Percentiles rank a stretch among this genome's conserved stretches.
Evolutionary conservation across 768 basidiomycete genomes (phyloP).

Genomic region (Xanthoconium purpureum): DNA sequence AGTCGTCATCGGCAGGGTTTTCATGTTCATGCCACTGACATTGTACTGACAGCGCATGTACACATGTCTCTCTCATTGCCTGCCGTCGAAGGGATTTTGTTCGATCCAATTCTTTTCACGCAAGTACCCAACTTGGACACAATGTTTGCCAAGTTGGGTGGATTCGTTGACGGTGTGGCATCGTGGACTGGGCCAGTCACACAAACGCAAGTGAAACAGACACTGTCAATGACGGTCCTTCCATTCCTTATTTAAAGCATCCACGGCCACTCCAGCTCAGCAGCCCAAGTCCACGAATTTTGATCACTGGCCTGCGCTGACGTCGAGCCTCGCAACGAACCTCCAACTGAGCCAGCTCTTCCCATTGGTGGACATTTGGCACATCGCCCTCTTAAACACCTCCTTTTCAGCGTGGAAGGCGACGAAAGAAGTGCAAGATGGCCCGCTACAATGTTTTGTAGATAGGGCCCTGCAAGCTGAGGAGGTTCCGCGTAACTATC

Average conservation of each 20-base stretch:
- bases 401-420: slow-evolving; percentile 52
- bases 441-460: slow-evolving; percentile 47
- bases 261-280: slow-evolving; percentile 31
- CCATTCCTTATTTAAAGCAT: slow-evolving; percentile 68
- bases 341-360: slow-evolving; percentile 63
- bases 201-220: slow-evolving; percentile 44
- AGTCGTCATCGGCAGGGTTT: slow-evolving; percentile 24
- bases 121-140: slow-evolving; percentile 69
- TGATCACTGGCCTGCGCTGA: slow-evolving; percentile 48
- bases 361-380: slow-evolving; percentile 81
- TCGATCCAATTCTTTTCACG: slow-evolving; percentile 71
- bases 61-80: slow-evolving; percentile 63
- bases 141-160: slow-evolving; percentile 56
- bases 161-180: slow-evolving; percentile 54
- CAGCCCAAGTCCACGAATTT: slow-evolving; percentile 38
- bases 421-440: slow-evolving; percentile 27
- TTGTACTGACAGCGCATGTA: slow-evolving; percentile 58
- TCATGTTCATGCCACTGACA: background rate
- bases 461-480: slow-evolving; percentile 39
- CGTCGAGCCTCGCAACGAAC: slow-evolving; percentile 38
- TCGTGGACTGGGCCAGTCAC: slow-evolving; percentile 33
- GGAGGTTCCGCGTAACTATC: slow-evolving; percentile 47
- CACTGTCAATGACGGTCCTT: slow-evolving; percentile 46
- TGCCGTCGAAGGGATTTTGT: slow-evolving; percentile 56
- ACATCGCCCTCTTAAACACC: slow-evolving; percentile 69